Conservation (phyloP, 2,329 filamentous ascomycete genomes). For the Daldinia eschscholtzii region DNA sequence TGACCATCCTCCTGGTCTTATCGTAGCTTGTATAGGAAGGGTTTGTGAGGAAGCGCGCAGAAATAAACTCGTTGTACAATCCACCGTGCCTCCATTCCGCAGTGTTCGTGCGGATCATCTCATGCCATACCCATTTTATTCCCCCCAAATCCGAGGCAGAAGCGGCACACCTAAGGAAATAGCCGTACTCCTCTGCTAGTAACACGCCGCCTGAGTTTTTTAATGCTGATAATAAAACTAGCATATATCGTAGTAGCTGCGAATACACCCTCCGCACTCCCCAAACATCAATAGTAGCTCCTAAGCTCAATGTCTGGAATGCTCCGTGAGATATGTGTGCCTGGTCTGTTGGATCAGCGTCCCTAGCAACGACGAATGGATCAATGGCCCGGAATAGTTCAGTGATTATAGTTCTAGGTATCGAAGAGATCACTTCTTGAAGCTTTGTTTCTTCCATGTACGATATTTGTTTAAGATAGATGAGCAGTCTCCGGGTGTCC, state of each 20-base stretch:
- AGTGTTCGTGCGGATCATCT: constrained; percentile 45
- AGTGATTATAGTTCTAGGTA: constrained; percentile 70
- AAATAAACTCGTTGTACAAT: constrained; percentile 61
- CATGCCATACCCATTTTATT: constrained; percentile 55
- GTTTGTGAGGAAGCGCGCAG: constrained; percentile 62
- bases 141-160: constrained; percentile 56
- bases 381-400: constrained; percentile 74
- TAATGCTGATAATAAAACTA: constrained; percentile 54
- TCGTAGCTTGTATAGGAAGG: constrained; percentile 62
- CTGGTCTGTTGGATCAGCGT: constrained; percentile 63
- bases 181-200: constrained; percentile 58
- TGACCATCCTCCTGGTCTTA: constrained; percentile 56
- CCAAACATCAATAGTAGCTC: constrained; percentile 56
- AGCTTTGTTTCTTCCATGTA: constrained; percentile 46
- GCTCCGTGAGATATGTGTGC: constrained; percentile 57
- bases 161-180: constrained; percentile 62
- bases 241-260: constrained; percentile 54
- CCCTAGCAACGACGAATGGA: constrained; percentile 63
- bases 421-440: constrained; percentile 50
- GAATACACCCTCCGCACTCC: constrained; percentile 61
- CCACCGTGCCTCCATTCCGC: constrained; percentile 45
- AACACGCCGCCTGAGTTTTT: constrained; percentile 48
- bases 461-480: constrained; percentile 39
- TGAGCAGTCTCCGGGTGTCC: constrained; percentile 44
- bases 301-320: constrained; percentile 56